phyloP scores from a whole-genome alignment of 768 basidiomycete species.

The Rickenella mellea region DNA sequence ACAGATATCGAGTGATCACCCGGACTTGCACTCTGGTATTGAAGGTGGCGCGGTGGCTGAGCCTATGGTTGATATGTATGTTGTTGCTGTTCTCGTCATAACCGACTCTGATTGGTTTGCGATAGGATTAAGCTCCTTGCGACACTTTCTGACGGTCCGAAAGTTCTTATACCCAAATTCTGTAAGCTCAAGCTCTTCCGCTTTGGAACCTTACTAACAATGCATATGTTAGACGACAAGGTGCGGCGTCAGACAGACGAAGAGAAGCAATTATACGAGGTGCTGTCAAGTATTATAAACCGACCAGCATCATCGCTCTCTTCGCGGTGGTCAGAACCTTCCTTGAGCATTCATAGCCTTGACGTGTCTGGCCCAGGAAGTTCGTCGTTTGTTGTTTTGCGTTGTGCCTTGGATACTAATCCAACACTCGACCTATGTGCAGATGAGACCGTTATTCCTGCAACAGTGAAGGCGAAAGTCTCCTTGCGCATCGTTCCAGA shows the following conservation, averaged over 20 bases:
- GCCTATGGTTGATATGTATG: conserved; percentile 89
- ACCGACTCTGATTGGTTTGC: not conserved
- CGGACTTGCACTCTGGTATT: conserved; percentile 88
- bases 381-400: conserved; percentile 21
- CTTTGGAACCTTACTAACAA: not conserved
- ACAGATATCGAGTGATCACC: conserved; percentile 60
- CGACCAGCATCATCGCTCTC: conserved; percentile 59
- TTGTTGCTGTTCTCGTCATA: not conserved
- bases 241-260: conserved; percentile 61
- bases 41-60: conserved; percentile 85
- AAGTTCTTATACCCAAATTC: conserved; percentile 69
- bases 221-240: conserved; percentile 45
- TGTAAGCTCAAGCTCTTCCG: conserved; percentile 42
- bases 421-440: not conserved
- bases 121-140: conserved; percentile 70
- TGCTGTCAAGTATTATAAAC: conserved; percentile 60
- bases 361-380: conserved; percentile 76
- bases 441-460: conserved; percentile 89
- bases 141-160: conserved; percentile 48
- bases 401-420: not conserved
- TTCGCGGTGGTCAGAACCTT: conserved; percentile 84
- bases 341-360: conserved; percentile 81
- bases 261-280: conserved; percentile 59
- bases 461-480: conserved; percentile 71
- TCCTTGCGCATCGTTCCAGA: conserved; percentile 94